These are phyloP conservation scores for Hypoxylon sp. DNA, from an alignment of 2,329 filamentous ascomycete species.

Conservation along the genomic window DNA sequence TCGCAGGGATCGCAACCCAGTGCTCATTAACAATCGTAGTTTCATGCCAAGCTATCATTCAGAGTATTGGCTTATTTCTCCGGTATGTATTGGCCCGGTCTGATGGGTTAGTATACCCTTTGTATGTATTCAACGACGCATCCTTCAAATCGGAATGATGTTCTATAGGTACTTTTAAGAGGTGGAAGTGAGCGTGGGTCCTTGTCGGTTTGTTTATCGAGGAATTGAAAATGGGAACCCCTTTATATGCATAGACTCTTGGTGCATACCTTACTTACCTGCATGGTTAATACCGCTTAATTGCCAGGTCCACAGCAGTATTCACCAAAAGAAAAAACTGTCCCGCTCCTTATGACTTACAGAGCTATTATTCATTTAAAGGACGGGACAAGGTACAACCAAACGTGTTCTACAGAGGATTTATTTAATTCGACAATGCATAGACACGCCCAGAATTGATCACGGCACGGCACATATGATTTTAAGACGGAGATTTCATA, in stretches of 20 bases:
- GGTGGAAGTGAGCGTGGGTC: not conserved
- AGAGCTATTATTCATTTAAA: too few species aligned
- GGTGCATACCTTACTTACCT: not conserved
- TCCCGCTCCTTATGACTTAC: too few species aligned
- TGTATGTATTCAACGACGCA: constrained; percentile 9
- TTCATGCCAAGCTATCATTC: not conserved
- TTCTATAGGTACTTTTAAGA: not conserved
- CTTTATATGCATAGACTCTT: not conserved
- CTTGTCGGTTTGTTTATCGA: not conserved
- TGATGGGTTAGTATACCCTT: not conserved
- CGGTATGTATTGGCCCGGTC: not conserved
- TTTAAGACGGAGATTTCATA: too few species aligned
- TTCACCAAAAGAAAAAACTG: too few species aligned
- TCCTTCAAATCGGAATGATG: not conserved
- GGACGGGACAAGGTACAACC: too few species aligned
- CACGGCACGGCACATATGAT: not conserved
- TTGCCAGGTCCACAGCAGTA: too few species aligned
- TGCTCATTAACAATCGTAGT: not conserved
- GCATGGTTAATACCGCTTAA: too few species aligned
- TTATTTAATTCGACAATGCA: too few species aligned
- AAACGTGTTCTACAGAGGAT: too few species aligned
- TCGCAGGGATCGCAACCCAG: not conserved
- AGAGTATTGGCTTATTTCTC: not conserved
- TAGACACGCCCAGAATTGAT: not conserved
- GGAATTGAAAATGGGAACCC: not conserved